These are phyloP conservation scores for Pistacia integerrima DNA, from an alignment of 345 rosid species.

Conservation along the genomic window DNA sequence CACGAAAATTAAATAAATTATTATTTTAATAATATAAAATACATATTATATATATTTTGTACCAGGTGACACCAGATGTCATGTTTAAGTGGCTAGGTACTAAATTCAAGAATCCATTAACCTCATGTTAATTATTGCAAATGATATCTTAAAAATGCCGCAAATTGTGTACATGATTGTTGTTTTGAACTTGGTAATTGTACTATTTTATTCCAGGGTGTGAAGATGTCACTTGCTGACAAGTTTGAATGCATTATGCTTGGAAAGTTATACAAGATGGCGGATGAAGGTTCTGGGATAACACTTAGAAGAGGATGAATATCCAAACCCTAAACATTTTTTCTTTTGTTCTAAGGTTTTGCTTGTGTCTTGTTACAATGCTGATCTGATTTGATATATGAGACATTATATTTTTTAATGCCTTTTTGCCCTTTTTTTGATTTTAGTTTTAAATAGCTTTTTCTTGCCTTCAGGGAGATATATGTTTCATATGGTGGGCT, in stretches of 20 bases:
- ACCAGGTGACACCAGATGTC: too few species aligned
- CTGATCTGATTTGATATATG: not conserved
- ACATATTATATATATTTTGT: too few species aligned
- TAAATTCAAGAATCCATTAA: not conserved
- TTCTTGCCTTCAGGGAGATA: slow-evolving; percentile 15
- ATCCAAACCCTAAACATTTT: not conserved
- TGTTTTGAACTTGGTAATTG: not conserved
- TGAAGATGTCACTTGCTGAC: slow-evolving; percentile 79
- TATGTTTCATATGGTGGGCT: too few species aligned
- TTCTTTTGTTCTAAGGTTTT: not conserved
- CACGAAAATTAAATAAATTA: too few species aligned
- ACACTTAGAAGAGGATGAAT: slow-evolving; percentile 65
- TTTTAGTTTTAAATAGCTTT: not conserved
- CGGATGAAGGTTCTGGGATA: slow-evolving; percentile 66
- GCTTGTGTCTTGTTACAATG: not conserved
- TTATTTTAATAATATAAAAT: too few species aligned
- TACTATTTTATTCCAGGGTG: slow-evolving; percentile 44
- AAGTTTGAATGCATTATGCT: slow-evolving; percentile 90
- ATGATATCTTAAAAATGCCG: not conserved
- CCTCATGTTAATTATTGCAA: not conserved
- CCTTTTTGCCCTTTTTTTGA: too few species aligned
- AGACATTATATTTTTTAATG: too few species aligned
- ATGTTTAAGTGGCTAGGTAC: not conserved
- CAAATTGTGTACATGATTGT: not conserved
- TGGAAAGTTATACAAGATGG: slow-evolving; percentile 83